Evolutionary conservation across 768 basidiomycete genomes (phyloP), one percentile per base, ranked within the genome.

Genomic region (Boletus fagicola): DNA sequence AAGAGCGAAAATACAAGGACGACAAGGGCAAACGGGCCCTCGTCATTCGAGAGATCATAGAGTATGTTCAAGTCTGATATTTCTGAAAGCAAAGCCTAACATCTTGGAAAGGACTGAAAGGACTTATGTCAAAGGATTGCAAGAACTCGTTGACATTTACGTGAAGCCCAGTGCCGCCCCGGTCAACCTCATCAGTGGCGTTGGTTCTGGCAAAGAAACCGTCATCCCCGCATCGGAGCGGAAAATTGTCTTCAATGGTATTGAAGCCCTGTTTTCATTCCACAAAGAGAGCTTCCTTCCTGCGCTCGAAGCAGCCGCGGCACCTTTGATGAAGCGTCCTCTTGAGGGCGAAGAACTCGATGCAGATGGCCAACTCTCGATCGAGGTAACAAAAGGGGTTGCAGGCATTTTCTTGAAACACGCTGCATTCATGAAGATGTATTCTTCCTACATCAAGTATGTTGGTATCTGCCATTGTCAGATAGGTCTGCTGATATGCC

Each of bases 371-470:
- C 82, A 84, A 55, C 67, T 90, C 38, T 92, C 94, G 0, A 71
- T 86, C 51, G 77, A 77, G 45, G 90, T 92, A 15, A 92, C 92
- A 0, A 88, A 82, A 57, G 80, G 83, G 15, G 88, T 99, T 38
- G 95, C 92, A 8, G 82, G 87, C 56, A 94, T 92, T 47, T 99
- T 98, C 73, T 76, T 92, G 53, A 90, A 88, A 52, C 94, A 99
- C 72, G 92, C 94, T 31, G 94, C 96, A 5, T 98, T 98, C 78
- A 93, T 99, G 92, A 92, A 80, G 76, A 98, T 98, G 90, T 99
- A 99, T 72, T 94, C 94, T 33, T 90, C 89, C 44, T 99, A 98
- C 71, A 96, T 96, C 80, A 98, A 98, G 92, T 94, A 70, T 69
- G 88, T 74, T 39, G 3, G 10, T 54, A 51, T 48, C 60, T 40